These are phyloP conservation scores for Candida germanica DNA, from an alignment of 805 yeast species.

Conservation along the genomic window DNA sequence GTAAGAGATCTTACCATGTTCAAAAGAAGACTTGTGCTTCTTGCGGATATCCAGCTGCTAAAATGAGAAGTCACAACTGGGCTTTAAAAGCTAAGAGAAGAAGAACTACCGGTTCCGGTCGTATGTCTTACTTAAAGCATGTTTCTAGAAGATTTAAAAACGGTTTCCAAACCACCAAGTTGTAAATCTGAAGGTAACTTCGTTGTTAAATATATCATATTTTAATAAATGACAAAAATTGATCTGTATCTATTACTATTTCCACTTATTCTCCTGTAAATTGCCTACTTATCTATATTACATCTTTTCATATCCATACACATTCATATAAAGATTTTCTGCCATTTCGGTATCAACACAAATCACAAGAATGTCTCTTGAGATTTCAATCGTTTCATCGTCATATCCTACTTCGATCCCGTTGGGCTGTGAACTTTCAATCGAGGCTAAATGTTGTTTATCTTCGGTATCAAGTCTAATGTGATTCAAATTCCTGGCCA, in stretches of 20 bases:
- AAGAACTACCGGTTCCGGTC: constrained; percentile 99
- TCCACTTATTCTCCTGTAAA: neutral
- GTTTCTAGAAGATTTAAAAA: constrained; percentile 98
- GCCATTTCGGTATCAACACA: constrained; percentile 76
- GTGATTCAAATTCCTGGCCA: constrained; percentile 39
- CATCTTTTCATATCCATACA: constrained; percentile 38
- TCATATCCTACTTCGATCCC: constrained; percentile 64
- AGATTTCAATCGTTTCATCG: constrained; percentile 60
- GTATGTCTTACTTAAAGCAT: constrained; percentile 96
- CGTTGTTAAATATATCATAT: neutral
- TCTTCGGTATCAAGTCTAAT: constrained; percentile 11
- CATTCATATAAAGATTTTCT: constrained; percentile 66
- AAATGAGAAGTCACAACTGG: constrained; percentile 99
- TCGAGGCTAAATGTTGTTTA: constrained; percentile 23
- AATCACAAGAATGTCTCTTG: constrained; percentile 66
- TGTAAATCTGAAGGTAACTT: no score
- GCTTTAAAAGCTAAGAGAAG: constrained; percentile 99
- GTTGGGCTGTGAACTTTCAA: constrained; percentile 47
- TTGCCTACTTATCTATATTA: neutral
- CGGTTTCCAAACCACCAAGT: constrained; percentile 73
- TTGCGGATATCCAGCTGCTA: constrained; percentile 99
- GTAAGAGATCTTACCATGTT: constrained; percentile 96
- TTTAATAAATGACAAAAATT: constrained; percentile 1
- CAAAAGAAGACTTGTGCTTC: constrained; percentile 99
- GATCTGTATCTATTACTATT: neutral